phyloP scores from a whole-genome alignment of 495 filamentous ascomycete genomes.

The Cenococcum geophilum region DNA sequence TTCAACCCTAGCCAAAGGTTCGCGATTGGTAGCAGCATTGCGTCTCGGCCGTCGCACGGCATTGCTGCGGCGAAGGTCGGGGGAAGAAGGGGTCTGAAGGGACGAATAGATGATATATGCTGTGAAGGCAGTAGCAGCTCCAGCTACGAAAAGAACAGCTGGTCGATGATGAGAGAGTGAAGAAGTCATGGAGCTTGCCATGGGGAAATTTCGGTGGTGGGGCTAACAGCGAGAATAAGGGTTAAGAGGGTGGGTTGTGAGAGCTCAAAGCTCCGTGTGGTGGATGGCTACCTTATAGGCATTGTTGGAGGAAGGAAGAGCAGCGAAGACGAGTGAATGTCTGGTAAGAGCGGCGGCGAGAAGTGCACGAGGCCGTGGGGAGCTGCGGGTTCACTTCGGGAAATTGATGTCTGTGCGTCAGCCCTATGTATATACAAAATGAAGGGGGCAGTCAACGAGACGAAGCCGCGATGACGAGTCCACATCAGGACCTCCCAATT shows the following conservation, averaged over 20 bases:
- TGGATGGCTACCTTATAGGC: conserved; percentile 16
- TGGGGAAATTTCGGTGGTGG: background rate
- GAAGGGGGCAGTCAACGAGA: too few species aligned
- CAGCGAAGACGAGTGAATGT: background rate
- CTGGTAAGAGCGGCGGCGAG: background rate
- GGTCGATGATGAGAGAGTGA: conserved; percentile 28
- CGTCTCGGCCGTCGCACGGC: conserved; percentile 36
- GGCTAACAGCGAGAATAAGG: background rate
- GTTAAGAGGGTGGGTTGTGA: background rate
- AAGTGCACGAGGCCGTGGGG: background rate
- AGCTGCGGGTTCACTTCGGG: background rate
- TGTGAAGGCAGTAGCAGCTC: conserved; percentile 26
- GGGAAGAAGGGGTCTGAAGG: background rate
- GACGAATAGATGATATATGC: conserved; percentile 29
- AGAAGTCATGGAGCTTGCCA: conserved; percentile 22
- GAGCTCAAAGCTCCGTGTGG: conserved; percentile 2
- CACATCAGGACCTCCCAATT: too few species aligned
- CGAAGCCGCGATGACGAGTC: too few species aligned
- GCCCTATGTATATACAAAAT: too few species aligned
- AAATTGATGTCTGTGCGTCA: background rate
- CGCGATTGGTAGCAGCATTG: too few species aligned
- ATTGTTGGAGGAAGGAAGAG: conserved; percentile 2
- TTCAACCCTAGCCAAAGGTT: too few species aligned
- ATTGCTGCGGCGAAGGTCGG: conserved; percentile 51
- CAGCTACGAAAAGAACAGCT: conserved; percentile 26